Conservation (phyloP, 2,329 filamentous ascomycete genomes). For the Stemphylium vesicarium region DNA sequence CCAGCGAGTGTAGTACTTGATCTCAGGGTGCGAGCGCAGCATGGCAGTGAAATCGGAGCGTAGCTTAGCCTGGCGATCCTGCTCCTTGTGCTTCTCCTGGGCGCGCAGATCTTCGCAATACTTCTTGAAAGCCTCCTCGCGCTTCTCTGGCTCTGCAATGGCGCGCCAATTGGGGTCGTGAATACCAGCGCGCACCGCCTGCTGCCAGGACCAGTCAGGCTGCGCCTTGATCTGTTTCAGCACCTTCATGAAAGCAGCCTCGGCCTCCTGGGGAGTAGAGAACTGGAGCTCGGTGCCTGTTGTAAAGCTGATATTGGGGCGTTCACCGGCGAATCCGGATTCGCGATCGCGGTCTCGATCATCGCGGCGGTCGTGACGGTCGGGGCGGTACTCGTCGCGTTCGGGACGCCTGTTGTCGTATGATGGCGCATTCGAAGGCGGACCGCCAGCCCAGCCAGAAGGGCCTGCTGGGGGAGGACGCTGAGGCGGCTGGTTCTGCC, state of each 20-base stretch:
- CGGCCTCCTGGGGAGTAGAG: slow-evolving; percentile 76
- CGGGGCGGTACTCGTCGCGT: slow-evolving; percentile 37
- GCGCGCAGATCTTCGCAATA: slow-evolving; percentile 88
- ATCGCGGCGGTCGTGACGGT: slow-evolving; percentile 33
- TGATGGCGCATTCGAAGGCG: slow-evolving; percentile 49
- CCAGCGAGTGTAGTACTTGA: slow-evolving; percentile 96
- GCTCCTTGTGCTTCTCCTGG: slow-evolving; percentile 93
- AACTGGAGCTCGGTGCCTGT: slow-evolving; percentile 61
- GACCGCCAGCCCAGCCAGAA: slow-evolving; percentile 66
- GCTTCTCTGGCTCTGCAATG: slow-evolving; percentile 88
- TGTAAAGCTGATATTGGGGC: slow-evolving; percentile 42
- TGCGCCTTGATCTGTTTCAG: slow-evolving; percentile 85
- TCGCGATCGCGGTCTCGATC: slow-evolving; percentile 55
- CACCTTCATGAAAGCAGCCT: slow-evolving; percentile 90
- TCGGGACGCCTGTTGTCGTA: slow-evolving; percentile 47
- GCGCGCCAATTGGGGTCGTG: slow-evolving; percentile 93
- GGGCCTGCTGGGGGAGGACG: slow-evolving; percentile 49
- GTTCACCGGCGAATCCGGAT: slow-evolving; percentile 51
- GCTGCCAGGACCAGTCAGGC: slow-evolving; percentile 91
- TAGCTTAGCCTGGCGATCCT: slow-evolving; percentile 90
- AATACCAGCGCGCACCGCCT: slow-evolving; percentile 82
- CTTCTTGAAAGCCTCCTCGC: slow-evolving; percentile 91
- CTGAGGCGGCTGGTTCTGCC: slow-evolving; percentile 56
- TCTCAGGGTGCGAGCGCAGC: slow-evolving; percentile 95
- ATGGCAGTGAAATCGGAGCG: slow-evolving; percentile 94